phyloP scores from a whole-genome alignment of 768 basidiomycete genomes.

The Cystobasidium onofrii region DNA sequence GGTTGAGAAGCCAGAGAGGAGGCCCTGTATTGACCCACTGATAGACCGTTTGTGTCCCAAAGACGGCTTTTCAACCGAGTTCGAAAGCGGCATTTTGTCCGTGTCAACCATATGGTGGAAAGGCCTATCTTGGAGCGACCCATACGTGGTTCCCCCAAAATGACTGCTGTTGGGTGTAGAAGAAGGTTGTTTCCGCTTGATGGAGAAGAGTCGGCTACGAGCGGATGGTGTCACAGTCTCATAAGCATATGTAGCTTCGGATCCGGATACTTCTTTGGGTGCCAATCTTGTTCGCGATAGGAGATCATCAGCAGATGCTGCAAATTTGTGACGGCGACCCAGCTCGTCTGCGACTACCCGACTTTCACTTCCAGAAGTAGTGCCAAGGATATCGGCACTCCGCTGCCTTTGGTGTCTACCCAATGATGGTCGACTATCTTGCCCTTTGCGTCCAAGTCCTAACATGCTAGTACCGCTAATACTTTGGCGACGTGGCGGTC shows the following conservation, averaged over 20 bases:
- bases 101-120: background rate
- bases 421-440: background rate
- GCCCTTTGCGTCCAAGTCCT: background rate
- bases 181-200: background rate
- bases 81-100: background rate
- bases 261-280: background rate
- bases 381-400: background rate
- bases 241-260: background rate
- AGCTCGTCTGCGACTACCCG: background rate
- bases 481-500: slow-evolving; percentile 1
- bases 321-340: background rate
- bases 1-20: background rate
- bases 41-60: background rate
- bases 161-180: background rate
- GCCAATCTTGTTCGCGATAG: background rate
- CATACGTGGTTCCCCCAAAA: background rate
- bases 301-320: background rate
- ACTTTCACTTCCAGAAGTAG: background rate
- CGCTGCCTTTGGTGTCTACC: background rate
- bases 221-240: background rate
- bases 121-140: background rate
- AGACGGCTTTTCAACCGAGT: background rate
- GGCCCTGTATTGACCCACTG: background rate
- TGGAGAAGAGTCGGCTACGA: background rate
- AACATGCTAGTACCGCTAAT: background rate